phyloP scores from a whole-genome alignment of 192 early-diverging fungal genomes.

The Martensiomyces pterosporus region DNA sequence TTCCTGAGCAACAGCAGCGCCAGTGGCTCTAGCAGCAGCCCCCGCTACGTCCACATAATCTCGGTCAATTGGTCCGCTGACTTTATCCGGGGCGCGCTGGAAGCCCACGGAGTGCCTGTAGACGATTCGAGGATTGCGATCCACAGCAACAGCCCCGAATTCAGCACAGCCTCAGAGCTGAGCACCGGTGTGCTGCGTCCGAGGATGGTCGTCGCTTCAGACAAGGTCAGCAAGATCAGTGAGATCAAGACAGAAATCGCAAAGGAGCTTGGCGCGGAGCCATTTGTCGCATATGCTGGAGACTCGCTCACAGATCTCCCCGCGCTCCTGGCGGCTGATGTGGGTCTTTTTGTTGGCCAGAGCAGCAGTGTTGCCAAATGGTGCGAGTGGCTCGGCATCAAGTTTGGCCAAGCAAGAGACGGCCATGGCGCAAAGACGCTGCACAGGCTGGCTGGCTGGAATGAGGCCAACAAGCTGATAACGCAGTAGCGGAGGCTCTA shows the following conservation, averaged over 20 bases:
- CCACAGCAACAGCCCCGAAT: slow-evolving; percentile 27
- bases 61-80: slow-evolving; percentile 50
- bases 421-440: too few relatives aligned
- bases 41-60: slow-evolving; percentile 19
- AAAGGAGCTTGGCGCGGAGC: not conserved
- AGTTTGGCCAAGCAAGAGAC: slow-evolving; percentile 14
- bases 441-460: too few relatives aligned
- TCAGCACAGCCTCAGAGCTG: slow-evolving; percentile 9
- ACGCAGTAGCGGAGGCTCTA: too few relatives aligned
- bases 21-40: too few relatives aligned
- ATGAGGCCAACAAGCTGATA: too few relatives aligned
- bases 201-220: slow-evolving; percentile 20
- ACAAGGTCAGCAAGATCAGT: slow-evolving; percentile 26
- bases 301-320: slow-evolving; percentile 50
- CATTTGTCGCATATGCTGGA: slow-evolving; percentile 30
- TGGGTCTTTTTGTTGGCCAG: slow-evolving; percentile 36
- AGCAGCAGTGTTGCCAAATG: slow-evolving; percentile 17
- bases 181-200: slow-evolving; percentile 18
- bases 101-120: slow-evolving; percentile 16
- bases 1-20: slow-evolving; percentile 6
- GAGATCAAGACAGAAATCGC: not conserved
- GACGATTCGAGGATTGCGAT: slow-evolving; percentile 2
- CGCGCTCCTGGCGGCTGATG: slow-evolving; percentile 29
- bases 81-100: slow-evolving; percentile 38
- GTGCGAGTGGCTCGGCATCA: slow-evolving; percentile 27